Percentiles rank a stretch among this genome's conserved stretches.
Evolutionary conservation across 2,329 filamentous ascomycete species (phyloP).

Genomic region (Exophiala sp.): DNA sequence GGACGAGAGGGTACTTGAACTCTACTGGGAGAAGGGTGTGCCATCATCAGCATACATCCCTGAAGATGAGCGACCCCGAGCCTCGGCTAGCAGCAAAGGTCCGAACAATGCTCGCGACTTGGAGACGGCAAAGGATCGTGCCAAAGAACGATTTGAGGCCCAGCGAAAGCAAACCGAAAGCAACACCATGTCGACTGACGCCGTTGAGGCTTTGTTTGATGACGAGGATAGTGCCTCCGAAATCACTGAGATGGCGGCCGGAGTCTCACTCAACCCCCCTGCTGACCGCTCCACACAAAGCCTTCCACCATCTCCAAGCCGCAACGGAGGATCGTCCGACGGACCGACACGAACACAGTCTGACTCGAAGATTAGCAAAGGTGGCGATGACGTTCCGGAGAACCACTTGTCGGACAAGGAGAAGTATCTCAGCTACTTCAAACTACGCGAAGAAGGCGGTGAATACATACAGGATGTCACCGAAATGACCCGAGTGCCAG

Average conservation of each 20-base stretch:
- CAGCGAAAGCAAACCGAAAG: conserved; percentile 92
- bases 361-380: conserved; percentile 79
- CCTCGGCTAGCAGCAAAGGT: conserved; percentile 64
- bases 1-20: conserved; percentile 84
- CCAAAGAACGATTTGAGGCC: conserved; percentile 82
- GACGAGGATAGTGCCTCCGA: conserved; percentile 86
- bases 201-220: conserved; percentile 91
- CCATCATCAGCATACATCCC: conserved; percentile 93
- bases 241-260: conserved; percentile 82
- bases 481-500: conserved; percentile 95
- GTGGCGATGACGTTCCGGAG: conserved; percentile 63
- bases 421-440: conserved; percentile 88
- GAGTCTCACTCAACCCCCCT: conserved; percentile 67
- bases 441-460: conserved; percentile 81
- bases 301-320: conserved; percentile 83
- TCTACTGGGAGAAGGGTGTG: conserved; percentile 99
- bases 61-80: conserved; percentile 91
- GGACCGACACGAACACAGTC: conserved; percentile 82
- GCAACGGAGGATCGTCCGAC: conserved; percentile 61
- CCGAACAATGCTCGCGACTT: conserved; percentile 72
- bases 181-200: conserved; percentile 85
- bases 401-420: conserved; percentile 84
- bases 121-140: conserved; percentile 72
- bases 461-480: conserved; percentile 97
- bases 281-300: conserved; percentile 88